Percentiles rank a stretch among this genome's conserved stretches.
Evolutionary conservation across 2,329 filamentous ascomycete species (phyloP).

Genomic region (Pseudonectria buxi): DNA sequence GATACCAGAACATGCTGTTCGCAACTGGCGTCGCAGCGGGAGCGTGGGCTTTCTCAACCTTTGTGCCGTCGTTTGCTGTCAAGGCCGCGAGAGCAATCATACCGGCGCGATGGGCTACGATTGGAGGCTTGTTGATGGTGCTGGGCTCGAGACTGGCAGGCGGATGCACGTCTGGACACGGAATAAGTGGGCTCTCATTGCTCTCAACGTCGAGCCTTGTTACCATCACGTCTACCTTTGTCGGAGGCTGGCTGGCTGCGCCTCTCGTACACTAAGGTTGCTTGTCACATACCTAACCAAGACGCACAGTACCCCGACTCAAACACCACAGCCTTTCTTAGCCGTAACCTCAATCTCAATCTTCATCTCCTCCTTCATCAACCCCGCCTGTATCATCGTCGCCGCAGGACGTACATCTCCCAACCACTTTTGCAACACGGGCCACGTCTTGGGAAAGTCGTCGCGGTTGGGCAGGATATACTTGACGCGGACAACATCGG

Average conservation of each 20-base stretch:
- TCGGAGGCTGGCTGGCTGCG: conserved; percentile 33
- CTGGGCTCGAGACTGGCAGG: conserved; percentile 56
- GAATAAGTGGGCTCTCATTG: conserved; percentile 60
- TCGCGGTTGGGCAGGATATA: conserved; percentile 44
- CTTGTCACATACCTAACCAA: neutral
- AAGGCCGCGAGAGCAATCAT: conserved; percentile 22
- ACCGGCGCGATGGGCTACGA: conserved; percentile 33
- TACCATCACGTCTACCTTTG: conserved; percentile 53
- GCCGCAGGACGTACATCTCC: conserved; percentile 44
- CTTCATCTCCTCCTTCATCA: conserved; percentile 45
- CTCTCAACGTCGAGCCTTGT: conserved; percentile 56
- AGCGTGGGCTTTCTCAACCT: conserved; percentile 32
- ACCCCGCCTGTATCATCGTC: conserved; percentile 44
- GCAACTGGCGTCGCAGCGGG: conserved; percentile 44
- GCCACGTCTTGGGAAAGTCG: conserved; percentile 44
- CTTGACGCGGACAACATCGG: conserved; percentile 44
- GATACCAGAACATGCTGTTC: conserved; percentile 43
- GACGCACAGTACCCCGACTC: neutral
- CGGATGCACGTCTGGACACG: conserved; percentile 63
- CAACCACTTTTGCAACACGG: conserved; percentile 43
- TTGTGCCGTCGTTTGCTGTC: conserved; percentile 24
- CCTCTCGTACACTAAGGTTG: conserved; percentile 20
- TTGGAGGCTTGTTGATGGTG: conserved; percentile 51
- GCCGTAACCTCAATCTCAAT: conserved; percentile 40
- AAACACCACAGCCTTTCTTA: conserved; percentile 20